These are phyloP conservation scores for Hypocreales sp. DNA, from an alignment of 2,329 filamentous ascomycete genomes.

Conservation along the genomic window DNA sequence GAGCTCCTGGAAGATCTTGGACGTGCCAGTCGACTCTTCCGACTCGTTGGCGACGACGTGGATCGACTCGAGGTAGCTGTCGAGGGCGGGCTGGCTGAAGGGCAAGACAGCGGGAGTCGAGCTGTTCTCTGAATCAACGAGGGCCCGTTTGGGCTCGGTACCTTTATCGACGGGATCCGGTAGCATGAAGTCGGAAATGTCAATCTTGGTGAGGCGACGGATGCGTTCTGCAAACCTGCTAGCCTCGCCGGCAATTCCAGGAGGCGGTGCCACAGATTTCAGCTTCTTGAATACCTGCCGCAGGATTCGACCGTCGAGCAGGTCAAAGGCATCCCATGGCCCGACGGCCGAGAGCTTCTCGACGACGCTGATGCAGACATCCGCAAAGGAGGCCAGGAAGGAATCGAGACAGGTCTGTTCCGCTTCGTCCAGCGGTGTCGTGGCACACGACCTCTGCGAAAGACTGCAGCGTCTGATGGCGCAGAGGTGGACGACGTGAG, in stretches of 20 bases:
- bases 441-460: conserved; percentile 7
- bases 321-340: conserved; percentile 15
- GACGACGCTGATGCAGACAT: conserved; percentile 9
- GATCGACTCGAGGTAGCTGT: conserved; percentile 27
- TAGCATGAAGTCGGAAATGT: background rate
- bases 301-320: conserved; percentile 17
- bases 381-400: conserved; percentile 5
- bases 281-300: conserved; percentile 7
- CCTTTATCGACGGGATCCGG: background rate
- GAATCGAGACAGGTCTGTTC: background rate
- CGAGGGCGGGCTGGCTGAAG: conserved; percentile 30
- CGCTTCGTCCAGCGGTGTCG: background rate
- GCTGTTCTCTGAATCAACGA: background rate
- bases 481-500: conserved; percentile 11
- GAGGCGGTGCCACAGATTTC: background rate
- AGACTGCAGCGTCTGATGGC: conserved; percentile 9
- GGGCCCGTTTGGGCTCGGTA: background rate
- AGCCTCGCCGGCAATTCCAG: background rate
- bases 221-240: background rate
- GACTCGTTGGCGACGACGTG: conserved; percentile 16
- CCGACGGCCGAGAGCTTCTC: background rate
- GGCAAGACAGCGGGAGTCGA: conserved; percentile 18
- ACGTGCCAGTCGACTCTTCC: conserved; percentile 7
- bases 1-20: conserved; percentile 29
- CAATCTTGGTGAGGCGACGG: background rate